Conservation (phyloP, 495 filamentous ascomycete genomes). For the Penicillium daleae region DNA sequence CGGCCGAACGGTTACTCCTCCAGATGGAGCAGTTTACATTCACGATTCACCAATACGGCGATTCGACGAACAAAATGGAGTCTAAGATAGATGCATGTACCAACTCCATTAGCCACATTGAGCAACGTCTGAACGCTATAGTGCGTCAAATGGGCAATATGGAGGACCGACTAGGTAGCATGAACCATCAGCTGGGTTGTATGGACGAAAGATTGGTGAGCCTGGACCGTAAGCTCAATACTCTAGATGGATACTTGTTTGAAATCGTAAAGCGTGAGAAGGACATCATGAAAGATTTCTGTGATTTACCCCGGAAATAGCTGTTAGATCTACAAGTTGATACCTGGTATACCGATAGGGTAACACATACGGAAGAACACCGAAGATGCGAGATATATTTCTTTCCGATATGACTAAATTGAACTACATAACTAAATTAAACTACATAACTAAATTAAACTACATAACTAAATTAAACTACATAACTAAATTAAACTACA, state of each 20-base stretch:
- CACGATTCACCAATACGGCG: neutral
- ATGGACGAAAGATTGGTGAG: neutral
- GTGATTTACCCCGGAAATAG: neutral
- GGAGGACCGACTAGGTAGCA: neutral
- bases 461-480: neutral
- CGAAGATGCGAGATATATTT: neutral
- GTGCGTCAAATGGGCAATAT: neutral
- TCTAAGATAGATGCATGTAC: neutral
- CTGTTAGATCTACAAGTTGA: neutral
- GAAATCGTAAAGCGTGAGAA: neutral
- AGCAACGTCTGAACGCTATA: neutral
- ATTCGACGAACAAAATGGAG: neutral
- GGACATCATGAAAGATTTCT: neutral
- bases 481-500: neutral
- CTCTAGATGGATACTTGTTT: neutral
- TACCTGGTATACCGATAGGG: neutral
- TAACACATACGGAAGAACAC: neutral
- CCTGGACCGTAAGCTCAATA: neutral
- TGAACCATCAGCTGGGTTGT: neutral
- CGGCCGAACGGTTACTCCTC: neutral
- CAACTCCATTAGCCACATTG: neutral
- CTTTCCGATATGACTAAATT: neutral
- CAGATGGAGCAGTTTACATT: neutral
- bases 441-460: neutral
- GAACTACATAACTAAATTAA: neutral